Evolutionary conservation across 1,139 yeast species (phyloP), one percentile per base, ranked within the genome.

Genomic region (Eremothecium cymbalariae): DNA sequence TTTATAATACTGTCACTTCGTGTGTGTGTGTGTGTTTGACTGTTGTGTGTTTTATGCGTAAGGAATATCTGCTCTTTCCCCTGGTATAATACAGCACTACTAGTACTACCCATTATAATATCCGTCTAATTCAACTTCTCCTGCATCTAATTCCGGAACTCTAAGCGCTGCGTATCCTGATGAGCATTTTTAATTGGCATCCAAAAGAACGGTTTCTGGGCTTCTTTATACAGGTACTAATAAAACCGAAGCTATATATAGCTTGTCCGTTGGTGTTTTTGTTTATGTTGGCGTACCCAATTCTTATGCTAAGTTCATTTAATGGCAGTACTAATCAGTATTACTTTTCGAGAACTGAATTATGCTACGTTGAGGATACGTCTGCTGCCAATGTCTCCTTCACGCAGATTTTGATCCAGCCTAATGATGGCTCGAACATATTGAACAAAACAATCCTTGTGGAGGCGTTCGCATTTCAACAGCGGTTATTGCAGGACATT

Each of bases 371-470:
- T 11, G 11, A 8, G 11, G 12, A n/a, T 8, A 28, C 25, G 8
- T 19, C 21, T 24, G 12, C 21, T 19, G 23, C 33, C 21, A 31
- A 31, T 18, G 28, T 23, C 7, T 24, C 39, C 19, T 11, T 40
- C 13, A 31, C 38, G 8, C 40, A 40, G 25, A 23, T 40, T 4
- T 28, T 33, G 26, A 30, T 40, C 8, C 32, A 33, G 21, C 37
- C 36, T 4, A 47, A 51, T 3, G 39, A 39, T 19, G 41, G 33
- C 6, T 27, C 30, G 3, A 36, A 44, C 17, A 59, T 60, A 2
- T 42, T 66, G 28, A 53, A 50, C n/a, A 63, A 57, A 39, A 43
- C 43, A 2, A 62, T 59, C 36, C 38, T 66, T 3, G 8, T 51
- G 1, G 55, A 63, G 9, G 47, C 56, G 0, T 38, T 62, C 20